Evolutionary conservation across 1,284 basidiomycete species (phyloP).

Genomic region (Sanghuangporus weigelae): DNA sequence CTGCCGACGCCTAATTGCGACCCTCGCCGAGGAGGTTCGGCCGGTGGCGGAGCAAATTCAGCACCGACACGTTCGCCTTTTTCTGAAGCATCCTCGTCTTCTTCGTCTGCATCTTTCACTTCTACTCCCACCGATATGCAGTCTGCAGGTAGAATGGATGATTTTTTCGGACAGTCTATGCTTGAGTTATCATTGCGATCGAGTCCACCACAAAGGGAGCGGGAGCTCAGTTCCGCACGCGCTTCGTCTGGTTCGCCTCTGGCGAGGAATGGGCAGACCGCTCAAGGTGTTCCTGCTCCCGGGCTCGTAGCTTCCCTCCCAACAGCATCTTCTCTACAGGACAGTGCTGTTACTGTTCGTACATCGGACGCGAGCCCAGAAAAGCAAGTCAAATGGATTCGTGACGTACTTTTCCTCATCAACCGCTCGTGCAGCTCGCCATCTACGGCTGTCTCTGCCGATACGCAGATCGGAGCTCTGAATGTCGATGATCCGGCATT

Average conservation of each 20-base stretch:
- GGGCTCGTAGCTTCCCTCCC: conserved; percentile 63
- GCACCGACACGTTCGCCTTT: not conserved
- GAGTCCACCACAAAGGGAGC: not conserved
- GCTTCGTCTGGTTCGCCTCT: not conserved
- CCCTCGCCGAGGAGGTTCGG: not conserved
- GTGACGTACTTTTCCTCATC: conserved; percentile 75
- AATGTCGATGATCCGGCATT: conserved; percentile 60
- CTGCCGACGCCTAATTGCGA: not conserved
- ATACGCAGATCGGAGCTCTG: conserved; percentile 39
- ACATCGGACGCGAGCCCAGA: conserved; percentile 49
- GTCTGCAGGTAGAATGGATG: not conserved
- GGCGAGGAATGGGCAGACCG: not conserved
- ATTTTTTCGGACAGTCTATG: not conserved
- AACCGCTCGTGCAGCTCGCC: conserved; percentile 41
- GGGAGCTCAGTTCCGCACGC: not conserved
- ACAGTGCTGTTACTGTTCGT: conserved; percentile 42
- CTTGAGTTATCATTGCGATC: not conserved
- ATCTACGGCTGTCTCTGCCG: conserved; percentile 36
- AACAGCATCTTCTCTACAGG: conserved; percentile 45
- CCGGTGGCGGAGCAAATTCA: not conserved
- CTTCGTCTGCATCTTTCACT: not conserved
- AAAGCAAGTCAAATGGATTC: conserved; percentile 68
- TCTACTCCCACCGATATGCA: not conserved
- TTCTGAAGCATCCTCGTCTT: not conserved
- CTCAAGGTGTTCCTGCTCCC: conserved; percentile 28